Percentiles rank a stretch among this genome's conserved stretches.
Evolutionary conservation across 2,329 filamentous ascomycete species (phyloP).

Genomic region (Ampelomyces quisqualis): DNA sequence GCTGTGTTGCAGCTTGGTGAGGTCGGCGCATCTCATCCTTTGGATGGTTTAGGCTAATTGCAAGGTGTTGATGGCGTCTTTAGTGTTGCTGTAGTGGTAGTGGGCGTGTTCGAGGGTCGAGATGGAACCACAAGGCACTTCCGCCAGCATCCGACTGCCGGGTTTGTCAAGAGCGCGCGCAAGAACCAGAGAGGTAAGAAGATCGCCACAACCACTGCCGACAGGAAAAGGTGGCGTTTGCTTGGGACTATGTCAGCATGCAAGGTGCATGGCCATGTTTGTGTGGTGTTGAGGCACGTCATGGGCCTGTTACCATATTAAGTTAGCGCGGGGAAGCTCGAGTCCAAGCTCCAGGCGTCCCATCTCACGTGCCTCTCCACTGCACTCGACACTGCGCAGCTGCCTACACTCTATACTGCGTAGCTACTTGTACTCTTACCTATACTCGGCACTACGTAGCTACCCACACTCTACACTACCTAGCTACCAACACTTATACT

Average conservation of each 20-base stretch:
- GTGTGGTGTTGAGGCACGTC: too few relatives aligned
- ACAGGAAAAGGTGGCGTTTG: not conserved
- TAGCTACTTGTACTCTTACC: too few relatives aligned
- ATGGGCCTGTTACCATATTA: not conserved
- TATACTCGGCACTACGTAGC: too few relatives aligned
- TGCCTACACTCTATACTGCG: not conserved
- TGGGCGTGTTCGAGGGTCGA: conserved; percentile 6
- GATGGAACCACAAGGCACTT: not conserved
- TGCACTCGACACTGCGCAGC: not conserved
- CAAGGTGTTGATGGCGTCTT: conserved; percentile 1
- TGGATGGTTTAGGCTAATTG: conserved; percentile 9
- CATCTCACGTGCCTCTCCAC: too few relatives aligned
- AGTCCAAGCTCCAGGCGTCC: not conserved
- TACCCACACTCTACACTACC: too few relatives aligned
- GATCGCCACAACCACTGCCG: not conserved
- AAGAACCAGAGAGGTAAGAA: not conserved
- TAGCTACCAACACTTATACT: too few relatives aligned
- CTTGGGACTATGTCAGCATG: not conserved
- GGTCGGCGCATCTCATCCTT: conserved; percentile 5
- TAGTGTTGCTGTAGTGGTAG: conserved; percentile 14
- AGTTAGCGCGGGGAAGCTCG: not conserved
- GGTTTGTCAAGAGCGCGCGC: too few relatives aligned
- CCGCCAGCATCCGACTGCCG: not conserved
- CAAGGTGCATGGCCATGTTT: too few relatives aligned
- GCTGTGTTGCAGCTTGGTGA: too few relatives aligned